Percentiles rank a stretch among this genome's conserved stretches.
phyloP scores from a whole-genome alignment of 805 yeast species.

The Lachancea mirantina region DNA sequence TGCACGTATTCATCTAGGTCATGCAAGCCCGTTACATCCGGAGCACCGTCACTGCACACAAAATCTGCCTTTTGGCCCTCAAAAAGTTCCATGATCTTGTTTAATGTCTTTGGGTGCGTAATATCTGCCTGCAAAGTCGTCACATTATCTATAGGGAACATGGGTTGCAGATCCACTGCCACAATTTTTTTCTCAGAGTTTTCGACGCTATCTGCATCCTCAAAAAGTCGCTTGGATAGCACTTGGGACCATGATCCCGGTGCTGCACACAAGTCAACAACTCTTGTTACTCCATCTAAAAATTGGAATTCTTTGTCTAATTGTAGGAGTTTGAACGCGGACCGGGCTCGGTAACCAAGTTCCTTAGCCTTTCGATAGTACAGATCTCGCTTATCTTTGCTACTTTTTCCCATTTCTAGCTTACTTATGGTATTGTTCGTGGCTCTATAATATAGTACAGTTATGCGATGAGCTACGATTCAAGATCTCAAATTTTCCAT shows the following conservation, averaged over 20 bases:
- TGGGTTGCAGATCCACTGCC: slow-evolving; percentile 94
- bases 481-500: too few species aligned
- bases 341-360: slow-evolving; percentile 95
- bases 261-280: slow-evolving; percentile 96
- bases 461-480: too few species aligned
- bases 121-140: slow-evolving; percentile 92
- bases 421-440: too few species aligned
- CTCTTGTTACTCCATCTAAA: slow-evolving; percentile 65
- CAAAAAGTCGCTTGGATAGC: slow-evolving; percentile 59
- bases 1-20: slow-evolving; percentile 96
- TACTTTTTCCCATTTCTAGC: slow-evolving; percentile 80
- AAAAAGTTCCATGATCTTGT: slow-evolving; percentile 67
- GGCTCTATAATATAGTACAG: too few species aligned
- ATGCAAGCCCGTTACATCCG: slow-evolving; percentile 96
- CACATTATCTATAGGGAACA: slow-evolving; percentile 93
- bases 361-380: slow-evolving; percentile 93
- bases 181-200: slow-evolving; percentile 50
- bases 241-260: slow-evolving; percentile 99
- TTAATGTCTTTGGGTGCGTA: slow-evolving; percentile 87
- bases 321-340: slow-evolving; percentile 90
- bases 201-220: slow-evolving; percentile 29
- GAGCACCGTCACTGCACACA: slow-evolving; percentile 96
- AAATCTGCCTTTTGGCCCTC: slow-evolving; percentile 87
- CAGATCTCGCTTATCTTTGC: slow-evolving; percentile 89
- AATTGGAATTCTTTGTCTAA: slow-evolving; percentile 84